A percentile compares a stretch with the other conserved stretches of the same genome.
Conservation (phyloP, 805 yeast species). For the Pichia gijzeniarum region DNA sequence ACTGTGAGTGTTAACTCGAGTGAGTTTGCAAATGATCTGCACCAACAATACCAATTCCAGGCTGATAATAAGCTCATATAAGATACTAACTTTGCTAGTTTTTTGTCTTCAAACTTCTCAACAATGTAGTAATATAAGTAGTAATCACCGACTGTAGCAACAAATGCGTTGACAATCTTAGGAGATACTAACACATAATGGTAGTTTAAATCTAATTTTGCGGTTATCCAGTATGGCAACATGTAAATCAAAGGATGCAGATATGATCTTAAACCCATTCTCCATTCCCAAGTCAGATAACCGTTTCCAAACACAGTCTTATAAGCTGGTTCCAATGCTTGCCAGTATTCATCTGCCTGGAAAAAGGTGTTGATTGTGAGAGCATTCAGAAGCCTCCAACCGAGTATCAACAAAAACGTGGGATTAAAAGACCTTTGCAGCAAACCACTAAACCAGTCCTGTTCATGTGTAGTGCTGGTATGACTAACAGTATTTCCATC, state of each 20-base stretch:
- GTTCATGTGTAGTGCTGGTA: no score
- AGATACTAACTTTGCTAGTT: slow-evolving; percentile 38
- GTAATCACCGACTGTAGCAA: slow-evolving; percentile 70
- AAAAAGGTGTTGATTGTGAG: slow-evolving; percentile 65
- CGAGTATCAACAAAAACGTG: slow-evolving; percentile 22
- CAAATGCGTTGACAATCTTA: slow-evolving; percentile 56
- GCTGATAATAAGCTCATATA: slow-evolving; percentile 52
- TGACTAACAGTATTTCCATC: no score
- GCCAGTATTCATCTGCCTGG: slow-evolving; percentile 96
- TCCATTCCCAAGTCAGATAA: slow-evolving; percentile 93
- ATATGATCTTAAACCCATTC: slow-evolving; percentile 62
- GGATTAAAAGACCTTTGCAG: neutral
- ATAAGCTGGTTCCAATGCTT: slow-evolving; percentile 90
- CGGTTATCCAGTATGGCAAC: slow-evolving; percentile 33
- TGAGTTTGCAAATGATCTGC: slow-evolving; percentile 82
- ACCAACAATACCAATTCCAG: slow-evolving; percentile 75
- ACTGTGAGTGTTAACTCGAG: slow-evolving; percentile 70
- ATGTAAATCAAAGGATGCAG: slow-evolving; percentile 73
- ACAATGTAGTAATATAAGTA: slow-evolving; percentile 41
- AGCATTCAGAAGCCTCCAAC: slow-evolving; percentile 56
- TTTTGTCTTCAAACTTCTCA: slow-evolving; percentile 25
- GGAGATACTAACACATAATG: slow-evolving; percentile 47
- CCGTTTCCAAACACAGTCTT: slow-evolving; percentile 70
- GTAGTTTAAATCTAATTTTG: slow-evolving; percentile 31
- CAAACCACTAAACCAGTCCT: neutral